Evolutionary conservation across 2,329 filamentous ascomycete genomes (phyloP).

Genomic region (Pseudogymnoascus sp.): DNA sequence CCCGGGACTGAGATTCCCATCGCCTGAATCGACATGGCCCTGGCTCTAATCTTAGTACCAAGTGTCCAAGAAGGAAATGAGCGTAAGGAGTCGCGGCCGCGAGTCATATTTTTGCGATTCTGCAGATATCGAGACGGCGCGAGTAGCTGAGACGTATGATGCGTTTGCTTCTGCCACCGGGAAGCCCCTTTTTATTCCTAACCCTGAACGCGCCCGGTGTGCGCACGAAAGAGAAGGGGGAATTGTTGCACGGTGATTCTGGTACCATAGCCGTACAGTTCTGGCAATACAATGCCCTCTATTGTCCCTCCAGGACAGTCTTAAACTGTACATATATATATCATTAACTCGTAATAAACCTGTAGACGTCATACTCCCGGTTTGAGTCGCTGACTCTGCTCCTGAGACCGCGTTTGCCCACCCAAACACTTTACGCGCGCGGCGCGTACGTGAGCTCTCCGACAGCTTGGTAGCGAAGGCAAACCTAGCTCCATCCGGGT

Average conservation of each 20-base stretch:
- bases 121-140: neutral
- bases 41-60: neutral
- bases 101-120: neutral
- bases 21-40: neutral
- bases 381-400: neutral
- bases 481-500: conserved; percentile 6
- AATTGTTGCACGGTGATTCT: neutral
- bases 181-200: neutral
- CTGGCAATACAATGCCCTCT: neutral
- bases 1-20: neutral
- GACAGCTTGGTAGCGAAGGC: conserved; percentile 2
- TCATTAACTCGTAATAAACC: neutral
- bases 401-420: neutral
- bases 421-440: neutral
- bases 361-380: neutral
- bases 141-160: neutral
- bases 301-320: neutral
- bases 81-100: neutral
- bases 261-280: neutral
- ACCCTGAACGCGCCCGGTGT: neutral
- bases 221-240: neutral
- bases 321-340: neutral
- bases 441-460: conserved; percentile 1
- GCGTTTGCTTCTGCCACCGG: neutral
- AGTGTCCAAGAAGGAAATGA: neutral